Evolutionary conservation across 306 rosid genomes (phyloP), one percentile per base, ranked within the genome.

Genomic region (Corylus avellana): DNA sequence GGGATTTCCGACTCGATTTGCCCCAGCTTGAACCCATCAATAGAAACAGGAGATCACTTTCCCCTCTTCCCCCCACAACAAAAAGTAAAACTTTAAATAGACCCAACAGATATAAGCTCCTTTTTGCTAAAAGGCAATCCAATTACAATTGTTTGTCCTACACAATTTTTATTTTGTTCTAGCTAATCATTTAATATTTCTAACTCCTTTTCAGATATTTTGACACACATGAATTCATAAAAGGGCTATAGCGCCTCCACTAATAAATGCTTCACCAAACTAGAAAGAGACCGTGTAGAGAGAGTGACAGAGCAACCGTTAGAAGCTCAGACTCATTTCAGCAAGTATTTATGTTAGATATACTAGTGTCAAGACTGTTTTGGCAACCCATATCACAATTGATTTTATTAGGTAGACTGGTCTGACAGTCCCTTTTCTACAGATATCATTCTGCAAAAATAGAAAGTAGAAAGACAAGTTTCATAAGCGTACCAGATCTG

Each of bases 401-500:
- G 4, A 78, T 16, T 47, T 17, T 50, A 18, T 75, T 69, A 1
- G 6, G 37, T 44, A 44, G 73, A 47, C 67, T 13, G 3, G 71
- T 47, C 51, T 46, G 14, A 20, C 47, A 59, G 56, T 69, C 66
- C 67, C 53, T 25, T 47, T 55, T 74, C 20, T 16, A 18, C 11
- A 35, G 4, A 42, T 25, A 53, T 49, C 57, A 71, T 63, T 32
- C 32, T 18, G 66, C 46, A 77, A 77, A 61, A 74, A 72, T 66
- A 49, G 11, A 9, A 63, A 53, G 53, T 66, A 49, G 13, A 9
- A 63, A 53, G 53, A 72, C 39, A 84, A 87, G 79, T 70, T 77
- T 8, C 50, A 73, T 68, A 83, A 86, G 86, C 85, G 77, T 91
- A 95, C 99, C 89, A 95, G 87, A 83, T 95, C 99, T 2, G 99